Base-by-base conservation (phyloP, 164 flowering plant genomes). In the Vitis vinifera region DNA sequence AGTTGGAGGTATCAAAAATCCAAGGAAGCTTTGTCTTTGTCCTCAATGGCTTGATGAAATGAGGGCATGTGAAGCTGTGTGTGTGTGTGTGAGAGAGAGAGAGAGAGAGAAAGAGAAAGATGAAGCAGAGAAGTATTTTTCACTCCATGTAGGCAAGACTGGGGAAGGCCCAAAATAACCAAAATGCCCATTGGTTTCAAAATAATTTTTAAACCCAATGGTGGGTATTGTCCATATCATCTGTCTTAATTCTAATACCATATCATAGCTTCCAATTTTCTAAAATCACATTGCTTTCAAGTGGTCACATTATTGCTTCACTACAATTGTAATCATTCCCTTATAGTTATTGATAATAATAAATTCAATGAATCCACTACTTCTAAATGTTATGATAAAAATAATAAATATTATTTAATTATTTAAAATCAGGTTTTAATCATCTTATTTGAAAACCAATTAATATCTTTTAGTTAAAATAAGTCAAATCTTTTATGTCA, bases 51-150 rank as follows among this genome's bases (percentile, higher is more conserved):
- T 60, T 68, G 51, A 73, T 63, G 62, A 65, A 63, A 67, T 19
- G 72, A 57, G n/a, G 57, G 68, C 77, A 70, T 79, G 82, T 79
- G 82, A 70, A 62, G 72, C 51, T 15, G 68, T 50, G 63, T 23
- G 23, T 19, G 23, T 19, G 23, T 19, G 23, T 19, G n/a, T n/a
- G n/a, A n/a, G 23, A 0, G 23, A 55, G 51, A 68, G 60, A 14
- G 65, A 61, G 74, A 65, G 56, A 15, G 53, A 58, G 65, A 53
- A 55, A 61, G 67, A 23, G 61, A 52, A 17, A 30, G 60, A 44
- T 23, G 51, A 53, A 10, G n/a, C 37, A 7, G 27, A 53, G 59
- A 10, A 62, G 82, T 76, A 76, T 60, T 57, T 75, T 64, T 68
- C 50, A 72, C 79, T 74, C 76, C 15, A 57, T 53, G 44, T 55